A percentile compares a stretch with the other conserved stretches of the same genome.
phyloP scores from a whole-genome alignment of 179 eudicot genomes.

The Silene vulgaris region DNA sequence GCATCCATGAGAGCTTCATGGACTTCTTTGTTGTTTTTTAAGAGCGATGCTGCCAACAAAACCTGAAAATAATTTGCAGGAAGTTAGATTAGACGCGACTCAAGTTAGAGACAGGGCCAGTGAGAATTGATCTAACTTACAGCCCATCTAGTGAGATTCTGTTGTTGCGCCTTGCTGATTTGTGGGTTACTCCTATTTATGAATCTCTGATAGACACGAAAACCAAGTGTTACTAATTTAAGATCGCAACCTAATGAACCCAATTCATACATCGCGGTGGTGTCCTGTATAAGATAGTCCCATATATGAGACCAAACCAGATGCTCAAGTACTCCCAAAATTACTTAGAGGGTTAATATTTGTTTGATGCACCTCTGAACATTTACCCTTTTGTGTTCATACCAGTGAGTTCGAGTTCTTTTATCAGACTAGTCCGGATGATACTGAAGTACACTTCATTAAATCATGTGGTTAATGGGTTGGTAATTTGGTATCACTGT shows the following conservation, averaged over 20 bases:
- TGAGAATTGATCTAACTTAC: constrained; percentile 40
- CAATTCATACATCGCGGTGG: constrained; percentile 3
- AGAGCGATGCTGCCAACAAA: constrained; percentile 64
- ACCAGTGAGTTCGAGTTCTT: too few relatives aligned
- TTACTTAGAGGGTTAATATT: too few relatives aligned
- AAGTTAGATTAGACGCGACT: background rate
- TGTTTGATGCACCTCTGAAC: too few relatives aligned
- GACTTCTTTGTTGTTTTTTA: constrained; percentile 60
- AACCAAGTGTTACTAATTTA: background rate
- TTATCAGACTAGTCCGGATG: too few relatives aligned
- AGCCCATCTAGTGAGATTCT: constrained; percentile 98
- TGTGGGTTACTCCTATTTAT: constrained; percentile 77
- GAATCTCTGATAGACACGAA: constrained; percentile 55
- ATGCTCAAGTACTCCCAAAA: too few relatives aligned
- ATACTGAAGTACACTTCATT: too few relatives aligned
- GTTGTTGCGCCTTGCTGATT: constrained; percentile 73
- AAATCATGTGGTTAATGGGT: too few relatives aligned
- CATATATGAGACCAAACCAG: background rate
- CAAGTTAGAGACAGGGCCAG: background rate
- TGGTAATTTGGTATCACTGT: too few relatives aligned
- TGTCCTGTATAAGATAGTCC: background rate
- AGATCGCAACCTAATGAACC: background rate
- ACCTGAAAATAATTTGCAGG: constrained; percentile 42
- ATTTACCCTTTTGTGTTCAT: background rate
- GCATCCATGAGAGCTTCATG: constrained; percentile 81